A percentile compares a stretch with the other conserved stretches of the same genome.
phyloP scores from a whole-genome alignment of 2,329 filamentous ascomycete species.

The Fusarium austroafricanum region DNA sequence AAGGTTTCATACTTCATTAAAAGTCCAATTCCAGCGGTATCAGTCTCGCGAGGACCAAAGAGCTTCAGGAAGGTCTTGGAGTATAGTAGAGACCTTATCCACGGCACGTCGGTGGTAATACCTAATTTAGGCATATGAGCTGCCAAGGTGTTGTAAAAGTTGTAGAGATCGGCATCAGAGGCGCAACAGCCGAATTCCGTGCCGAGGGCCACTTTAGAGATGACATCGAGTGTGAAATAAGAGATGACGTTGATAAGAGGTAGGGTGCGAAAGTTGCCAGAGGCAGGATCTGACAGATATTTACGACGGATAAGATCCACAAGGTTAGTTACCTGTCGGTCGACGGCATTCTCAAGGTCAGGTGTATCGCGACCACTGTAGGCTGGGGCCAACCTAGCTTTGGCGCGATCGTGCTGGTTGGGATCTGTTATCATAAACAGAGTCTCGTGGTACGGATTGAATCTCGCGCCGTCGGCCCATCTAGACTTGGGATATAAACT shows the following conservation, averaged over 20 bases:
- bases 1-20: not conserved
- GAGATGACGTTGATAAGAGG: not conserved
- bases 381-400: not conserved
- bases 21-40: not conserved
- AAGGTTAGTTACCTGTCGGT: not conserved
- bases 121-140: constrained; percentile 1
- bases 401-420: not conserved
- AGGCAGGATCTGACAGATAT: not conserved
- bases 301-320: not conserved
- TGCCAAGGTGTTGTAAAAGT: not conserved
- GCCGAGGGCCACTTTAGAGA: not conserved
- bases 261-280: not conserved
- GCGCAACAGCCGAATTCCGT: constrained; percentile 1
- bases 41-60: not conserved
- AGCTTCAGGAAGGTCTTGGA: not conserved
- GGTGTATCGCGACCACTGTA: constrained; percentile 16
- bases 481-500: not conserved
- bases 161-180: not conserved
- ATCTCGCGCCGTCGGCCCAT: not conserved
- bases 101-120: not conserved
- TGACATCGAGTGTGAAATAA: not conserved
- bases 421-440: not conserved
- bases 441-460: constrained; percentile 1
- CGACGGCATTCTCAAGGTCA: not conserved
- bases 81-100: not conserved